These are phyloP conservation scores for Pseudotsuga menziesii DNA, from an alignment of 75 land plant genomes.

Conservation along the genomic window DNA sequence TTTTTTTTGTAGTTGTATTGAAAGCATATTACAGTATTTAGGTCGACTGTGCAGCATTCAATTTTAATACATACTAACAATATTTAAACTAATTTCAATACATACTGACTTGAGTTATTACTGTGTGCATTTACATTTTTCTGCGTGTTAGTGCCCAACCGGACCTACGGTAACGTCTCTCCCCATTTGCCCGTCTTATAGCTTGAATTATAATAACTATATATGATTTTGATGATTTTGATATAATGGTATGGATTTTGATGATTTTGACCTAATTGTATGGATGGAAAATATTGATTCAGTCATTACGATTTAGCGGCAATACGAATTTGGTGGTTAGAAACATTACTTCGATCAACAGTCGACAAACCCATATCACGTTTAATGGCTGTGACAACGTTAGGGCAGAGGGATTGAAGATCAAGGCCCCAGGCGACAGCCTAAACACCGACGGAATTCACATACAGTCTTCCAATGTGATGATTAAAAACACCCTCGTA, in stretches of 20 bases:
- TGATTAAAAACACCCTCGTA: constrained; percentile 35
- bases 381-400: constrained; percentile 45
- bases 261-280: neutral
- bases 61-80: too few relatives aligned
- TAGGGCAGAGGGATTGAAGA: constrained; percentile 19
- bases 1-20: too few relatives aligned
- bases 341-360: constrained; percentile 51
- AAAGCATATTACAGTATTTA: too few relatives aligned
- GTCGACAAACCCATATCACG: constrained; percentile 50
- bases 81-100: neutral
- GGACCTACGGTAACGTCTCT: neutral
- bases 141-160: neutral
- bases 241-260: neutral
- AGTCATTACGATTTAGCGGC: constrained; percentile 41
- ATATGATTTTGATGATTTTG: too few relatives aligned
- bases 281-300: neutral
- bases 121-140: too few relatives aligned
- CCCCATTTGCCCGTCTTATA: neutral
- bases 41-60: too few relatives aligned
- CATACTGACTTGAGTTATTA: neutral
- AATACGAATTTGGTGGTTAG: constrained; percentile 27
- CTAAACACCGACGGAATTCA: constrained; percentile 93
- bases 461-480: constrained; percentile 36
- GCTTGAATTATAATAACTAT: neutral
- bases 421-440: constrained; percentile 55